Evolutionary conservation across 345 rosid genomes (phyloP).

Genomic region (Rhodamnia rubescens): DNA sequence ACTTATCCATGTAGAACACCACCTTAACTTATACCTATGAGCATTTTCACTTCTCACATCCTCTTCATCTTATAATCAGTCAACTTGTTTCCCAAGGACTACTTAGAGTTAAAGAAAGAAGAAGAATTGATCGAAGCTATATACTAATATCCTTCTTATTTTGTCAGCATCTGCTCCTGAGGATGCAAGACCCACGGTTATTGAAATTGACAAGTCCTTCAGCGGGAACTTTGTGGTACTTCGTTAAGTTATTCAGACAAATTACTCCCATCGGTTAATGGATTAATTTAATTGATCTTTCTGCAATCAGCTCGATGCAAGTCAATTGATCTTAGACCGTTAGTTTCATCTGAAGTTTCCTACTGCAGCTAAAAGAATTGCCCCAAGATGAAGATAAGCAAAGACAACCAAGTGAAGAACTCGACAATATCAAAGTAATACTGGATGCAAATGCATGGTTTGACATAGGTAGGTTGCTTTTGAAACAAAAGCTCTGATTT

Average conservation of each 20-base stretch:
- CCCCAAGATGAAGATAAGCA: slow-evolving; percentile 21
- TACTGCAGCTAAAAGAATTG: slow-evolving; percentile 48
- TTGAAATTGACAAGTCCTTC: slow-evolving; percentile 42
- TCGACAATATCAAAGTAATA: slow-evolving; percentile 41
- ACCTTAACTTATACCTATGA: background rate
- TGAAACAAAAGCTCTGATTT: background rate
- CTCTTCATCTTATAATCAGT: background rate
- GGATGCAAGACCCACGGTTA: slow-evolving; percentile 12
- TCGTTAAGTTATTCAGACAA: background rate
- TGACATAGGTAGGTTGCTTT: background rate
- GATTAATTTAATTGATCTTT: background rate
- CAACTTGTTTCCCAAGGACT: background rate
- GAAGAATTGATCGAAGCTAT: background rate
- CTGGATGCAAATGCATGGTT: background rate
- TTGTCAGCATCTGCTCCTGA: slow-evolving; percentile 25
- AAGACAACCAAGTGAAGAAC: slow-evolving; percentile 7
- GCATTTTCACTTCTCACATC: background rate
- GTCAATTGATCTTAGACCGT: background rate
- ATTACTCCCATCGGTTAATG: background rate
- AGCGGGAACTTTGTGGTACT: slow-evolving; percentile 35
- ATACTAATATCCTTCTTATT: background rate
- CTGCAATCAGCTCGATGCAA: background rate
- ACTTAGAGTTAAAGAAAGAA: background rate
- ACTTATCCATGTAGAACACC: background rate
- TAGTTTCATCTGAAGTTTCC: background rate